Percentiles rank a stretch among this genome's conserved stretches.
Conservation (phyloP, 805 yeast species). For the Teunomyces gatunensis region DNA sequence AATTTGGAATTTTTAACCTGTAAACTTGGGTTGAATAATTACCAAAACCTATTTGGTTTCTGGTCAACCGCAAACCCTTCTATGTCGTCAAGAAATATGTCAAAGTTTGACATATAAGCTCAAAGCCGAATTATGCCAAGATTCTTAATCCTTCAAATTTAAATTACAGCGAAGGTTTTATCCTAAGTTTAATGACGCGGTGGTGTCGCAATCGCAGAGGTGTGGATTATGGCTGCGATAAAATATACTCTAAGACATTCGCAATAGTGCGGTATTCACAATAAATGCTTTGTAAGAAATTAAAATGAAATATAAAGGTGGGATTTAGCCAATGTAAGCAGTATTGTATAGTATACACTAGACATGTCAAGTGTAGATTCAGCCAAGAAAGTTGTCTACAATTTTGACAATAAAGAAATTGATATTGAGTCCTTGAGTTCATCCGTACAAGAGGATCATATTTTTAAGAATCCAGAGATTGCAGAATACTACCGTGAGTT, state of each 20-base stretch:
- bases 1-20: too few species aligned
- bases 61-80: too few species aligned
- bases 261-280: too few species aligned
- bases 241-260: too few species aligned
- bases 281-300: too few species aligned
- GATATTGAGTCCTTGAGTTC: slow-evolving; percentile 5
- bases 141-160: not conserved
- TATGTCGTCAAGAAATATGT: too few species aligned
- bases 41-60: too few species aligned
- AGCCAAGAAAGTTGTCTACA: not conserved
- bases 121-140: not conserved
- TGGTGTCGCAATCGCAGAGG: not conserved
- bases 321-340: not conserved
- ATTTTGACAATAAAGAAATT: not conserved
- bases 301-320: not conserved
- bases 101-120: not conserved
- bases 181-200: not conserved
- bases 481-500: slow-evolving; percentile 44
- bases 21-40: too few species aligned
- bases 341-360: not conserved
- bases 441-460: slow-evolving; percentile 3
- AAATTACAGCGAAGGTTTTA: not conserved
- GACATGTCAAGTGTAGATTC: not conserved
- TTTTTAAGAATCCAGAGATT: slow-evolving; percentile 39
- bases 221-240: not conserved